phyloP scores from a whole-genome alignment of 805 yeast species.

The Pichia phayaonensis region DNA sequence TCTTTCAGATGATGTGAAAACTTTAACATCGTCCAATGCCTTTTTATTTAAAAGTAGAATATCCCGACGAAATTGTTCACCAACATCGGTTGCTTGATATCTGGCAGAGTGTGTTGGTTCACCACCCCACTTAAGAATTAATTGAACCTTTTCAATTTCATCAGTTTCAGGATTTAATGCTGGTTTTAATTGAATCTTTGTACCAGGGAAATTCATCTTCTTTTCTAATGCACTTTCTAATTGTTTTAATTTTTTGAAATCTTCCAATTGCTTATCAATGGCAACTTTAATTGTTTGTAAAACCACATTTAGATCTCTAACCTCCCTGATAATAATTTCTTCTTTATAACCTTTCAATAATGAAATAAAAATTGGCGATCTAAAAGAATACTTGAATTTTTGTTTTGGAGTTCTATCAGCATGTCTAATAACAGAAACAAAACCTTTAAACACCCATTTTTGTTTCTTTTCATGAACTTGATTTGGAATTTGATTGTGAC shows the following conservation, averaged over 20 bases:
- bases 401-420: constrained; percentile 99
- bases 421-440: constrained; percentile 87
- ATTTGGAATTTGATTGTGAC: constrained; percentile 30
- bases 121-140: constrained; percentile 98
- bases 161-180: constrained; percentile 49
- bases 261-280: constrained; percentile 72
- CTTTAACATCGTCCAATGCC: constrained; percentile 76
- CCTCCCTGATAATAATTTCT: constrained; percentile 91
- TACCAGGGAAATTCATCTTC: constrained; percentile 88
- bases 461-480: constrained; percentile 57
- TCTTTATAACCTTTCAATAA: constrained; percentile 89
- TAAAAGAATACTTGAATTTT: constrained; percentile 91
- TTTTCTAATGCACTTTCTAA: constrained; percentile 79
- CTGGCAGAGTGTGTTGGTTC: constrained; percentile 98
- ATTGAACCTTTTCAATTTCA: constrained; percentile 89
- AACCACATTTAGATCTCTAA: constrained; percentile 77
- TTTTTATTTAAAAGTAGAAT: constrained; percentile 76
- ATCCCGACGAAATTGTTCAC: constrained; percentile 93
- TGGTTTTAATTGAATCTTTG: constrained; percentile 93
- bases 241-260: constrained; percentile 64
- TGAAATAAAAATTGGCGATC: constrained; percentile 77
- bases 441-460: constrained; percentile 94
- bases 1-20: constrained; percentile 89
- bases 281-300: constrained; percentile 80
- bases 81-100: constrained; percentile 90